Conservation (phyloP, 495 filamentous ascomycete species). For the Opeltia flavorubescens region DNA sequence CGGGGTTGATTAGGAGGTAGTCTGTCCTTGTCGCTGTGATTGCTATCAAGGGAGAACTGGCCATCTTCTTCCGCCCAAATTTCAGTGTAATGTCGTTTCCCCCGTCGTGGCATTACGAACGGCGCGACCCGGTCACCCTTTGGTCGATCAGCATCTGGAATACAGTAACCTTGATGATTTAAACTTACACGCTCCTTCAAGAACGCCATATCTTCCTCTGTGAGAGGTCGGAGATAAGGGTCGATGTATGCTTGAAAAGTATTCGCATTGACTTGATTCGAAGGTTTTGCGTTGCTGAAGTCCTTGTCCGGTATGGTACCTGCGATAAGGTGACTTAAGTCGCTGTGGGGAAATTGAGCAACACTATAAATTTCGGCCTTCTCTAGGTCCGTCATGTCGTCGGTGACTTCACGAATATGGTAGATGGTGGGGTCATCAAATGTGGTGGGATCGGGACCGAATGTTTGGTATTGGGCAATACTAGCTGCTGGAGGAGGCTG, state of each 20-base stretch:
- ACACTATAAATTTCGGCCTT: constrained; percentile 80
- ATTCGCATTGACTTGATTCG: constrained; percentile 80
- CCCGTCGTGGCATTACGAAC: constrained; percentile 76
- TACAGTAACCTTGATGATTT: background rate
- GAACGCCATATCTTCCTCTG: constrained; percentile 91
- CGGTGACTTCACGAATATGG: constrained; percentile 62
- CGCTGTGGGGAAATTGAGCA: constrained; percentile 60
- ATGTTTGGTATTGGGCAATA: constrained; percentile 61
- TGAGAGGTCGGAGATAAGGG: constrained; percentile 77
- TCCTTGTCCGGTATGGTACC: constrained; percentile 85
- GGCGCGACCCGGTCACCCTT: constrained; percentile 66
- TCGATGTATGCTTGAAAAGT: constrained; percentile 84
- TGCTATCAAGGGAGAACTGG: constrained; percentile 49
- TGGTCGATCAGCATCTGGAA: constrained; percentile 11
- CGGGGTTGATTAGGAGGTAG: constrained; percentile 67
- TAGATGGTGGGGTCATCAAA: constrained; percentile 92
- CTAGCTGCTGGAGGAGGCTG: constrained; percentile 68
- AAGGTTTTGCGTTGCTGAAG: constrained; percentile 85
- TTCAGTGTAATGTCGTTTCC: constrained; percentile 73
- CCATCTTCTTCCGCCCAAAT: constrained; percentile 91
- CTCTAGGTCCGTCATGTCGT: constrained; percentile 66
- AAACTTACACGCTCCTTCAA: constrained; percentile 57
- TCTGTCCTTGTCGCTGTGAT: constrained; percentile 41
- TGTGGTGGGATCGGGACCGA: constrained; percentile 81
- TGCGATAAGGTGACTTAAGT: constrained; percentile 71